Evolutionary conservation across 768 basidiomycete genomes (phyloP).

Genomic region (Glaciozyma antarctica): DNA sequence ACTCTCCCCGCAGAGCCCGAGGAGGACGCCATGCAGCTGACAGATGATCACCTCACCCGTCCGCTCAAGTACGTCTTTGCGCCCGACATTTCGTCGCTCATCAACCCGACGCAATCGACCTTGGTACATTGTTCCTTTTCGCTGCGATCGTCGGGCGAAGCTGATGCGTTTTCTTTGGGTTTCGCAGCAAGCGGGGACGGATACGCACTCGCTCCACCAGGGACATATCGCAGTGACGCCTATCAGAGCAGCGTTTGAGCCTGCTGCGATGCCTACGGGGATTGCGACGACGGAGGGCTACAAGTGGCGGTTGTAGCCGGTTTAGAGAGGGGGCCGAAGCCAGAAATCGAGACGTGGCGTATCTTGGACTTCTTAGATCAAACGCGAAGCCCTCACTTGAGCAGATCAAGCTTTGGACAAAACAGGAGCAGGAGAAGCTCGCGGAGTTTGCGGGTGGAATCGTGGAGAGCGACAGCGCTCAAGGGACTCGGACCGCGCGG

Average conservation of each 20-base stretch:
- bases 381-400: too few relatives aligned
- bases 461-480: too few relatives aligned
- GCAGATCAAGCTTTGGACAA: too few relatives aligned
- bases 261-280: too few relatives aligned
- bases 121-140: neutral
- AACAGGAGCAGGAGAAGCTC: too few relatives aligned
- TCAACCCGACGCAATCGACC: neutral
- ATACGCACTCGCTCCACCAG: conserved; percentile 34
- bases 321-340: too few relatives aligned
- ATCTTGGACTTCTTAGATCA: too few relatives aligned
- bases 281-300: too few relatives aligned
- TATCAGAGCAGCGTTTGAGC: neutral
- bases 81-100: conserved; percentile 37
- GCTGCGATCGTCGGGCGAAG: conserved; percentile 4
- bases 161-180: conserved; percentile 31
- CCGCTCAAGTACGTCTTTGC: conserved; percentile 38
- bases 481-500: too few relatives aligned
- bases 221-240: conserved; percentile 30
- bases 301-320: too few relatives aligned
- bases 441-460: too few relatives aligned
- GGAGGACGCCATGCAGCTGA: conserved; percentile 3
- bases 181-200: conserved; percentile 35
- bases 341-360: too few relatives aligned
- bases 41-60: conserved; percentile 11
- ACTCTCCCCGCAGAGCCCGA: neutral